Conservation (phyloP, 345 rosid species). For the Salix viminalis region DNA sequence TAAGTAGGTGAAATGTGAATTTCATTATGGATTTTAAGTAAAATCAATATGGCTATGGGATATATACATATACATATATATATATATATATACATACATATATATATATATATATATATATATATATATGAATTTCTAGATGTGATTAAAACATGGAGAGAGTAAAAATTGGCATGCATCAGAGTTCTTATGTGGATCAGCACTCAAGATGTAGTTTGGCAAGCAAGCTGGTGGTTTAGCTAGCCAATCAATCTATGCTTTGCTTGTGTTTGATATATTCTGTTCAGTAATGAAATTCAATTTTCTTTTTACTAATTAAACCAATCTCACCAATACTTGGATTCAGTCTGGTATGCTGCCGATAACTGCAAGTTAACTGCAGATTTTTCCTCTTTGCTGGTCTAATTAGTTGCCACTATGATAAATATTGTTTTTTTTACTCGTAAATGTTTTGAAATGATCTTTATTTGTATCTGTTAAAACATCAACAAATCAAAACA, state of each 20-base stretch:
- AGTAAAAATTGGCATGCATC: too few relatives aligned
- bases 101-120: too few relatives aligned
- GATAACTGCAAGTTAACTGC: too few relatives aligned
- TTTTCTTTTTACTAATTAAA: neutral
- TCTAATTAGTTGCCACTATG: too few relatives aligned
- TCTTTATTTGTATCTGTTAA: too few relatives aligned
- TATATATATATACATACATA: too few relatives aligned
- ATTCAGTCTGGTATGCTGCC: neutral
- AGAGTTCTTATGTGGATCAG: too few relatives aligned
- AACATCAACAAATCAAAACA: too few relatives aligned
- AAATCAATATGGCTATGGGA: neutral
- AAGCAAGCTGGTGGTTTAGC: neutral
- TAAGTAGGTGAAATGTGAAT: conserved; percentile 68
- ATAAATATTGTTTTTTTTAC: too few relatives aligned
- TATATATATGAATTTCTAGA: neutral
- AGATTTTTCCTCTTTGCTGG: too few relatives aligned
- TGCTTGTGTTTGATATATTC: neutral
- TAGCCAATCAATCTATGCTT: neutral
- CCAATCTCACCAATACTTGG: neutral
- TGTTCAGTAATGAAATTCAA: neutral
- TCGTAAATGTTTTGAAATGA: too few relatives aligned
- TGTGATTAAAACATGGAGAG: neutral
- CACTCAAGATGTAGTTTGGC: neutral
- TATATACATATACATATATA: too few relatives aligned
- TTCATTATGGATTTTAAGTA: conserved; percentile 44